A percentile compares a stretch with the other conserved stretches of the same genome.
phyloP scores from a whole-genome alignment of 257 asterid genomes.

The Fraxinus cuspidata region DNA sequence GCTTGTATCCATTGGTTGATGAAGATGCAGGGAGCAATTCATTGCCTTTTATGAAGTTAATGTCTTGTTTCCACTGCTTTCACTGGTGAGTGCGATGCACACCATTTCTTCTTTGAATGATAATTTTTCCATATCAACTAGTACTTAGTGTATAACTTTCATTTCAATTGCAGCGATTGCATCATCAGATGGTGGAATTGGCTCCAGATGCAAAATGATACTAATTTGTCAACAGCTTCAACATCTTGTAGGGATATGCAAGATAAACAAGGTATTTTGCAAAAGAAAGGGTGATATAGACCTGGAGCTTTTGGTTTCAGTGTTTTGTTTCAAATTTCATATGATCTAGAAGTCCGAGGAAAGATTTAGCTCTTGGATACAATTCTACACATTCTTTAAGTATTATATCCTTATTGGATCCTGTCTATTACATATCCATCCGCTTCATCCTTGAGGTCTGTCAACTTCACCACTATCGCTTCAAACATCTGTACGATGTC shows the following conservation, averaged over 20 bases:
- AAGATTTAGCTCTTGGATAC: neutral
- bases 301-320: neutral
- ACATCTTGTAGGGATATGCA: constrained; percentile 38
- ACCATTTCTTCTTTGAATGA: constrained; percentile 5
- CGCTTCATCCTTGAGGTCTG: too few species aligned
- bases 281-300: too few species aligned
- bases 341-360: neutral
- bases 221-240: constrained; percentile 37
- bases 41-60: constrained; percentile 84
- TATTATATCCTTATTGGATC: neutral
- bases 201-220: constrained; percentile 35
- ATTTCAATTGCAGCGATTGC: constrained; percentile 62
- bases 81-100: constrained; percentile 60
- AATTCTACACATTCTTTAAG: neutral
- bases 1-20: constrained; percentile 77
- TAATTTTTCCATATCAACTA: neutral
- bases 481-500: too few species aligned
- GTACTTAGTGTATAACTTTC: neutral
- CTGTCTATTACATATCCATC: too few species aligned
- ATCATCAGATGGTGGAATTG: constrained; percentile 89
- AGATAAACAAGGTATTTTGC: constrained; percentile 52
- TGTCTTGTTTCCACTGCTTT: constrained; percentile 99
- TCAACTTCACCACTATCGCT: too few species aligned
- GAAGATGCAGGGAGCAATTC: constrained; percentile 51
- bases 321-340: neutral